Base-by-base conservation (phyloP, 179 eudicot genomes). In the Spinacia oleracea region DNA sequence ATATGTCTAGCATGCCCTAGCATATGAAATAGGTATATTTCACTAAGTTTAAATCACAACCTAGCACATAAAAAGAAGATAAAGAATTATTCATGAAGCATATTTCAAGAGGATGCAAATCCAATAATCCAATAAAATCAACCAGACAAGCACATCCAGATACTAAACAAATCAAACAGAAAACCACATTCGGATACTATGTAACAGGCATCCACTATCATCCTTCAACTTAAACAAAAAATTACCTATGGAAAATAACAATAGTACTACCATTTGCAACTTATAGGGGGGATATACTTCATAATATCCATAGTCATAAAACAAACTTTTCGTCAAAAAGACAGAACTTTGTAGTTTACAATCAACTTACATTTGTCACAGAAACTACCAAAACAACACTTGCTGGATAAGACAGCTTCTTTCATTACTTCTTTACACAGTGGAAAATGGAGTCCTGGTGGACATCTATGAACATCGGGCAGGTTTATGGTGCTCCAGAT, bases 351-450 rank as follows among this genome's bases (percentile, higher is more conserved):
- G 6, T 43, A 45, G 55, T 67, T 27, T 21, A 59, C 20, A 70
- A 50, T 20, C 31, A 65, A 68, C 92, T 88, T 89, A 96, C 99
- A 96, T 86, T 88, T 96, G 75, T 96, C 98, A 82, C 99, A 96
- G 78, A 90, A 96, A 74, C 98, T 96, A 21, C 72, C 79, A 58
- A 92, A 94, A 81, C 99, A 94, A 79, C 99, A 96, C 85, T 92
- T 96, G 92, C 99, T 90, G 27, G 98, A 90, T 58, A 96, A 84
- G 2, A 91, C 97, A 62, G 99, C 99, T 83, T 96, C 98, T 83
- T 94, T 92, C 98, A 96, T 96, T 64, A 94, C 98, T 86, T 91
- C 90, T 87, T 88, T 92, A 79, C 99, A 96, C 75, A 96, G 75
- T 7, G 97, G 97, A 75, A 98, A 94, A 77, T 83, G 96, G 83